phyloP scores from a whole-genome alignment of 805 yeast genomes.

The Lipomyces sp. region DNA sequence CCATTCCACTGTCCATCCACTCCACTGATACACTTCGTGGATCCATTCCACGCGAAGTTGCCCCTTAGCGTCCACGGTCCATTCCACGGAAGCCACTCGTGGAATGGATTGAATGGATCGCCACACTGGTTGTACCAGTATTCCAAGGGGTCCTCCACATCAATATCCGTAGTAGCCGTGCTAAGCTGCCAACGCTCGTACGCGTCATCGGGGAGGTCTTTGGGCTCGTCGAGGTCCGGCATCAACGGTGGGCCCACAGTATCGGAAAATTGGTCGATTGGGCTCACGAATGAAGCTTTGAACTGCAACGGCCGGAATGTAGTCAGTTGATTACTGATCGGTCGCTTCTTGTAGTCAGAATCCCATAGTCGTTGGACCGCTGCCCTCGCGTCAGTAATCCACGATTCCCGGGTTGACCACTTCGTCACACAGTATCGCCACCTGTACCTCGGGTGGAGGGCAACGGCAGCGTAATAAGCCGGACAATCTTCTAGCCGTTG shows the following conservation, averaged over 20 bases:
- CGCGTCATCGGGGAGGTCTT: conserved; percentile 8
- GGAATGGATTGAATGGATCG: too few relatives aligned
- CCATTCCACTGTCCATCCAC: too few relatives aligned
- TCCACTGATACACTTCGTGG: too few relatives aligned
- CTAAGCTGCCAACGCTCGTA: conserved; percentile 6
- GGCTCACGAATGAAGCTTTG: conserved; percentile 5
- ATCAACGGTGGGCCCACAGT: conserved; percentile 6
- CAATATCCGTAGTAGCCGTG: conserved; percentile 6
- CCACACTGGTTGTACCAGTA: conserved; percentile 5
- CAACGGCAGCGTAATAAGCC: too few relatives aligned
- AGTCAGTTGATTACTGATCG: conserved; percentile 2
- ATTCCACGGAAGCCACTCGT: too few relatives aligned
- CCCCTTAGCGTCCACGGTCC: too few relatives aligned
- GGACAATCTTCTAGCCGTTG: too few relatives aligned
- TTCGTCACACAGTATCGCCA: too few relatives aligned
- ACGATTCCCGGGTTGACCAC: too few relatives aligned
- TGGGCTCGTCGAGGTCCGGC: conserved; percentile 9
- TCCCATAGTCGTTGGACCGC: conserved; percentile 9
- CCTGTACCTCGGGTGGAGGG: too few relatives aligned
- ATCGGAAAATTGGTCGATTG: conserved; percentile 3
- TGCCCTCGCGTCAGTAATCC: too few relatives aligned
- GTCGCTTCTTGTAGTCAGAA: conserved; percentile 9
- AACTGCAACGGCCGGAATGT: conserved; percentile 6
- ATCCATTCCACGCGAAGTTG: too few relatives aligned
- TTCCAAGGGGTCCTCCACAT: conserved; percentile 5